Base-by-base conservation (phyloP, 129 eudicot genomes). In the Centella asiatica region DNA sequence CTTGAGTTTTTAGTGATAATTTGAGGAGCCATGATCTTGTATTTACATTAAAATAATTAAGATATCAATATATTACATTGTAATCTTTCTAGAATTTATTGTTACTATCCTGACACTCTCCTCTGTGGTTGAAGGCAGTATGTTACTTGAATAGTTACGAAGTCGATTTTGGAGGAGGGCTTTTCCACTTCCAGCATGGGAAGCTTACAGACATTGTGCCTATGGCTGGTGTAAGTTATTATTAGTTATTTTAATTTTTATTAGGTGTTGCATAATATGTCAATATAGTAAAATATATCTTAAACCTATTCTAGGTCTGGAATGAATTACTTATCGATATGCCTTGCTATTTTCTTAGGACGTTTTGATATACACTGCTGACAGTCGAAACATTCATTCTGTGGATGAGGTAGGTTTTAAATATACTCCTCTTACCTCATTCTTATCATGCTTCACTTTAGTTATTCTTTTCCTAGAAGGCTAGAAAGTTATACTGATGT, bases 131-230 rank as follows among this genome's bases (percentile, higher is more conserved):
- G 62, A 77, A 92, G 98, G 95, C 83, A 79, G 99, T 93, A 7
- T 93, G 99, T 78, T 87, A 93, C 70, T 67, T 93, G 70, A 93
- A 82, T 77, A 84, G 71, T 68, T 74, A 87, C 49, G 80, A 73
- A 23, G 73, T 70, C 72, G 89, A 93, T 80, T 93, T 93, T 71
- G 28, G 65, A 52, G 99, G 99, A 29, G 99, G 99, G 18, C 77
- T 85, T 33, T 93, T 93, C 81, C 95, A 85, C 78, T 93, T 93
- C 76, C 90, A 87, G 71, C 89, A 85, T 51, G 95, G 95, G 31
- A 83, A 87, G 65, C 99, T 95, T 33, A 45, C 86, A 46, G 80
- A 80, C 17, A 56, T 82, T 62, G 52, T 68, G 66, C 95, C 99
- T 31, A 74, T 84, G 88, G 81, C 92, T 67, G 99, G 99, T 57